A percentile compares a stretch with the other conserved stretches of the same genome.
Conservation (phyloP, 2,329 filamentous ascomycete genomes). For the Pyricularia grisea region DNA sequence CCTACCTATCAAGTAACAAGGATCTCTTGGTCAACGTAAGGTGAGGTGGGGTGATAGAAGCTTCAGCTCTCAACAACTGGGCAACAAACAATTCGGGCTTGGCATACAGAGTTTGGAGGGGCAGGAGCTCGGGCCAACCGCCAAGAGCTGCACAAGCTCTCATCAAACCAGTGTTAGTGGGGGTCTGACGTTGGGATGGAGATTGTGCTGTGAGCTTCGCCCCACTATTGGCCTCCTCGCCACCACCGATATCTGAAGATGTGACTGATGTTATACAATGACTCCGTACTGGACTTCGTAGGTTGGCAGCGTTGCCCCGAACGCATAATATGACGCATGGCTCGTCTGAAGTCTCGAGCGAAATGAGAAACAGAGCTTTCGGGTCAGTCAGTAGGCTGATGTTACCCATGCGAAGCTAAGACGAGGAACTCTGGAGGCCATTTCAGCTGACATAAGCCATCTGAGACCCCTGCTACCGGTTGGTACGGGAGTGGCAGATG, state of each 20-base stretch:
- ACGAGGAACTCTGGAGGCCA: background rate
- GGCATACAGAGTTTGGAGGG: background rate
- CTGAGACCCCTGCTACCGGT: background rate
- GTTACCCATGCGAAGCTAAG: background rate
- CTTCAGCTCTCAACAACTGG: slow-evolving; percentile 1
- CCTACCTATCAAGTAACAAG: background rate
- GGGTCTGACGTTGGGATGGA: background rate
- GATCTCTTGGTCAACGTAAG: background rate
- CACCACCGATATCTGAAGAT: background rate
- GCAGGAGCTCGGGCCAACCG: background rate
- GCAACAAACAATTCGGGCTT: background rate
- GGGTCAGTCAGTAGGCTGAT: too few species aligned
- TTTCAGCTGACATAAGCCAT: background rate
- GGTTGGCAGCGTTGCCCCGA: background rate
- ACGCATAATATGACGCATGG: background rate
- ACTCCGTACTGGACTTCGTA: background rate
- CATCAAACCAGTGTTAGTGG: background rate
- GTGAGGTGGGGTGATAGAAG: background rate
- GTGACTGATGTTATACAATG: too few species aligned
- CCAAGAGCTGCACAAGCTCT: slow-evolving; percentile 1
- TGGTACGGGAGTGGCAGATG: too few species aligned
- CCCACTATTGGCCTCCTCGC: background rate
- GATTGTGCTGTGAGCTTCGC: background rate
- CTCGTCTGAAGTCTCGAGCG: too few species aligned
- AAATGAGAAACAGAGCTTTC: too few species aligned